phyloP scores from a whole-genome alignment of 352 stramenopile genomes.

The Globisporangium perplexum region DNA sequence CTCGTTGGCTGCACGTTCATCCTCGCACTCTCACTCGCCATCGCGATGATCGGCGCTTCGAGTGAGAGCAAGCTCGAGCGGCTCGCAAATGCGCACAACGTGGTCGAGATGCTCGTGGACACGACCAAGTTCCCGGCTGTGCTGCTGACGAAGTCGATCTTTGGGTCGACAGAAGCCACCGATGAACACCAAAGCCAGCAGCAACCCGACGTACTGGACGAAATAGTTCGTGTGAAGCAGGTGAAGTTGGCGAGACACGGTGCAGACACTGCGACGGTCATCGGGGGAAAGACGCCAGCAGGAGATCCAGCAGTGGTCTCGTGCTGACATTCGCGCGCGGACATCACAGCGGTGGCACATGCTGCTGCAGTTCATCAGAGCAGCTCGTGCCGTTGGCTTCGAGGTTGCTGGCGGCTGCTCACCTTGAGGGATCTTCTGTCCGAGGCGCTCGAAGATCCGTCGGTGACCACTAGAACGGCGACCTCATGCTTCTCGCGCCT shows the following conservation, averaged over 20 bases:
- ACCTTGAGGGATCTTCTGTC: no score
- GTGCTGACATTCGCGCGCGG: no score
- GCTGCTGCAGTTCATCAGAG: no score
- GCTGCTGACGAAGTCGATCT: conserved; percentile 3
- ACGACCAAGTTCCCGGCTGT: neutral
- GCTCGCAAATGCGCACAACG: conserved; percentile 1
- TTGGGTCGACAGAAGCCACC: no score
- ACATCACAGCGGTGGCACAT: no score
- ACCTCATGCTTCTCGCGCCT: no score
- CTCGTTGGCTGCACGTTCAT: conserved; percentile 5
- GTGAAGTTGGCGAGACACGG: neutral
- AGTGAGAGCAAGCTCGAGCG: neutral
- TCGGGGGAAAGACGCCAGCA: no score
- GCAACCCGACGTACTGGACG: neutral
- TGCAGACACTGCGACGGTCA: neutral
- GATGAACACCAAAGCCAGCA: neutral
- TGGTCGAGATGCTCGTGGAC: conserved; percentile 1
- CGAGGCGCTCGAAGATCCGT: no score
- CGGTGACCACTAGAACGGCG: no score
- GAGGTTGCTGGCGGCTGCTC: no score
- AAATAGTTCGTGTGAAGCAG: neutral
- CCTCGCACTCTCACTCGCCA: neutral
- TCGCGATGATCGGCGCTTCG: neutral
- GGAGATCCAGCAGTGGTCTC: no score
- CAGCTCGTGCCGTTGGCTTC: no score